A percentile compares a stretch with the other conserved stretches of the same genome.
Conservation (phyloP, 345 rosid species). For the Eutrema heterophyllum region DNA sequence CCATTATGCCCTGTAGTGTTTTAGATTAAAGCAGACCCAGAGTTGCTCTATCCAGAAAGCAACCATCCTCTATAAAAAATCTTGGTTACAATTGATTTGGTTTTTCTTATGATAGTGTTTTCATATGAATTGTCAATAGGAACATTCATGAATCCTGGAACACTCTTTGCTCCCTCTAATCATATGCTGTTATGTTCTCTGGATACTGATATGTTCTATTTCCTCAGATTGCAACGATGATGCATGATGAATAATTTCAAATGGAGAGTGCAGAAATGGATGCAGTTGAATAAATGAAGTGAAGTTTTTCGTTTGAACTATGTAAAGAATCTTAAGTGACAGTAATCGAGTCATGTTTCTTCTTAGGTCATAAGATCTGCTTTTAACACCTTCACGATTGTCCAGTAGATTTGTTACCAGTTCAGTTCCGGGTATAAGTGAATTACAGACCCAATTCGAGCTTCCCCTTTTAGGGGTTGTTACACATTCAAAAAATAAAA, state of each 20-base stretch:
- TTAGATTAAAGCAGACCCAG: background rate
- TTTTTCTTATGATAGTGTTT: background rate
- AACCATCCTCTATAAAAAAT: background rate
- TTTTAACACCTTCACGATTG: background rate
- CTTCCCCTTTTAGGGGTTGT: background rate
- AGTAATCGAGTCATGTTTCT: background rate
- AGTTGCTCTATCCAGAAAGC: background rate
- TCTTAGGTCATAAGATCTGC: background rate
- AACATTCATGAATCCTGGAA: background rate
- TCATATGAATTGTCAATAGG: background rate
- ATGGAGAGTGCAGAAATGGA: background rate
- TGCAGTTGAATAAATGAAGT: background rate
- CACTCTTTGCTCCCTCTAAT: background rate
- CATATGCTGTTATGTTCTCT: background rate
- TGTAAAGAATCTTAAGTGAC: background rate
- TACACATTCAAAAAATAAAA: background rate
- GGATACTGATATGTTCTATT: slow-evolving; percentile 4
- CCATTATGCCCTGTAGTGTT: background rate
- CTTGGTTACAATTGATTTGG: background rate
- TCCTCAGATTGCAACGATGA: slow-evolving; percentile 24
- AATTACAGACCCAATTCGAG: background rate
- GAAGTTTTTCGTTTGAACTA: background rate
- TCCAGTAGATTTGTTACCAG: background rate
- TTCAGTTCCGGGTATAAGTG: background rate
- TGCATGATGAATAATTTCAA: slow-evolving; percentile 2